phyloP scores from a whole-genome alignment of 164 flowering plant species.

The Stephania yunnanensis region DNA sequence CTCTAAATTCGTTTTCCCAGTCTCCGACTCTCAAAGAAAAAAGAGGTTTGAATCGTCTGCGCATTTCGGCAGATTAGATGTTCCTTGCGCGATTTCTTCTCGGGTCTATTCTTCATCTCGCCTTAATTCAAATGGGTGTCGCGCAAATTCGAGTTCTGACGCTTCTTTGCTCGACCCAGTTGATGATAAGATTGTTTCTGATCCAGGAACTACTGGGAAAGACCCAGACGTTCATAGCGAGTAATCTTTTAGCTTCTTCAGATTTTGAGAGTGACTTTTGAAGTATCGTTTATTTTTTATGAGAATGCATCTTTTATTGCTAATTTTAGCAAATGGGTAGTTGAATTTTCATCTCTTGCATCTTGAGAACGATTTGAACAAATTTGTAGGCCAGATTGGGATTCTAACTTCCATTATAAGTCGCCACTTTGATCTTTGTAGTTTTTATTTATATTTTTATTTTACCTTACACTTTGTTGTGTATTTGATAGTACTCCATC shows the following conservation, averaged over 20 bases:
- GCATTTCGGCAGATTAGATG: conserved; percentile 5
- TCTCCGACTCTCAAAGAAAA: conserved; percentile 5
- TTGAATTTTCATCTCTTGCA: no score
- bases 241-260: not conserved
- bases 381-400: no score
- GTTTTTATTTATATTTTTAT: no score
- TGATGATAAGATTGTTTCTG: conserved; percentile 14
- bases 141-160: conserved; percentile 5
- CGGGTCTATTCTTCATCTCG: conserved; percentile 6
- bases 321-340: no score
- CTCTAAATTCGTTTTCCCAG: conserved; percentile 14
- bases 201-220: conserved; percentile 9
- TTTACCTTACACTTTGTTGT: no score
- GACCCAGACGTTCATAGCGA: not conserved
- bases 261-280: no score
- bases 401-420: no score
- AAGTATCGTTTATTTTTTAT: not conserved
- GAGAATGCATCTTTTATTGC: no score
- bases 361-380: no score
- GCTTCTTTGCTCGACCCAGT: no score
- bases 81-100: conserved; percentile 7
- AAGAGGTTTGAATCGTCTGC: conserved; percentile 1
- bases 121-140: conserved; percentile 19
- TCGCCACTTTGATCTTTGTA: no score
- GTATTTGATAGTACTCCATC: no score